Evolutionary conservation across 768 basidiomycete genomes (phyloP).

Genomic region (Kwoniella pini): DNA sequence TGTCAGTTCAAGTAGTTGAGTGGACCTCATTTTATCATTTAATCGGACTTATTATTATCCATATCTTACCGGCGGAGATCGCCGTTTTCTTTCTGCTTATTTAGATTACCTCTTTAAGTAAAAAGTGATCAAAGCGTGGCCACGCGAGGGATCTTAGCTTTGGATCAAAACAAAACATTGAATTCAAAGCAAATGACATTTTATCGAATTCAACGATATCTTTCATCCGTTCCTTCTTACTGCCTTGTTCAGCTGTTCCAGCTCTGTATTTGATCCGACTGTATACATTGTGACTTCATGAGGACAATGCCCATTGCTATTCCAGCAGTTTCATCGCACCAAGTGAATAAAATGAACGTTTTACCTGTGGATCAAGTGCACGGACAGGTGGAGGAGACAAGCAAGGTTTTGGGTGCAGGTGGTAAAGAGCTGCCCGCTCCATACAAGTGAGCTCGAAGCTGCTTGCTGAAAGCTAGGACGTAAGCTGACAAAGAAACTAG

Average conservation of each 20-base stretch:
- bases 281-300: no score
- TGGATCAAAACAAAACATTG: no score
- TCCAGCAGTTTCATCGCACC: conserved; percentile 10
- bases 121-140: neutral
- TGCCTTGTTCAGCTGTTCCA: no score
- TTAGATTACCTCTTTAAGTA: neutral
- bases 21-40: neutral
- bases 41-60: neutral
- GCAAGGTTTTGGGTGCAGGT: conserved; percentile 39
- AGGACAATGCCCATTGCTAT: conserved; percentile 9
- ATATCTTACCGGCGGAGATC: conserved; percentile 1
- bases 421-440: conserved; percentile 49
- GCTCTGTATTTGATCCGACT: no score
- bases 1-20: neutral
- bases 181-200: neutral
- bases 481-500: conserved; percentile 21
- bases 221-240: neutral
- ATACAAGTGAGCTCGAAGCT: conserved; percentile 44
- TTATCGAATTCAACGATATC: neutral
- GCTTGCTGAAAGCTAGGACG: neutral
- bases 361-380: neutral
- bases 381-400: conserved; percentile 4
- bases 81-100: no score
- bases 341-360: conserved; percentile 23
- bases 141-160: conserved; percentile 4